phyloP scores from a whole-genome alignment of 2,329 filamentous ascomycete genomes.

The Nannizzia gypsea region DNA sequence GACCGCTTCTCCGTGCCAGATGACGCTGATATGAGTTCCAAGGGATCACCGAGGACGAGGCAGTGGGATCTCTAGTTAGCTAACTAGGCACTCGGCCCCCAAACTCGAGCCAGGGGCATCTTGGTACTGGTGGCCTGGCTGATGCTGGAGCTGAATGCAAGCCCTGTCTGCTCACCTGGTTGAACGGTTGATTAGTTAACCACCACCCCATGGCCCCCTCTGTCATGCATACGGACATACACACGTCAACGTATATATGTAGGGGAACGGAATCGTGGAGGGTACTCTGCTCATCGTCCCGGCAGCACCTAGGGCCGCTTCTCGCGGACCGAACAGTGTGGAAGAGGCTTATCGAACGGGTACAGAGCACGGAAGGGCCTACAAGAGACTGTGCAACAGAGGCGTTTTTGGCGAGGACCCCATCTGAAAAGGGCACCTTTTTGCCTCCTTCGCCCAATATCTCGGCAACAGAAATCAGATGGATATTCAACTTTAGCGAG shows the following conservation, averaged over 20 bases:
- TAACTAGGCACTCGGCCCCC: not conserved
- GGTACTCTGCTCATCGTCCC: not conserved
- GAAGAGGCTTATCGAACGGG: not conserved
- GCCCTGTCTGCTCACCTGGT: not conserved
- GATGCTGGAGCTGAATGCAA: not conserved
- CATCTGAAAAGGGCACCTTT: not conserved
- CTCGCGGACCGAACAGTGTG: not conserved
- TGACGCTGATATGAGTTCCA: not conserved
- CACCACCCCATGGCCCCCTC: not conserved
- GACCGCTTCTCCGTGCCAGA: not conserved
- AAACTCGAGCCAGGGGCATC: not conserved
- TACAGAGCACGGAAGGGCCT: not conserved
- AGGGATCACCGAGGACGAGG: not conserved
- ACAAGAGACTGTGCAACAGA: not conserved
- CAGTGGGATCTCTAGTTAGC: not conserved
- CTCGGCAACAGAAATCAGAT: not conserved
- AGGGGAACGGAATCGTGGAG: not conserved
- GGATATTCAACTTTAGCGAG: not conserved
- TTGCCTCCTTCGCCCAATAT: not conserved
- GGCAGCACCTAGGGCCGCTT: not conserved
- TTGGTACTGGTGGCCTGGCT: not conserved
- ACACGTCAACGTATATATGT: not conserved
- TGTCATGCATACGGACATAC: not conserved
- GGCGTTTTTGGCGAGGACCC: not conserved
- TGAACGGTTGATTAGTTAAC: not conserved